A percentile compares a stretch with the other conserved stretches of the same genome.
These are phyloP conservation scores for Carex cristatella DNA, from an alignment of 176 grass and related monocot species.

Conservation along the genomic window DNA sequence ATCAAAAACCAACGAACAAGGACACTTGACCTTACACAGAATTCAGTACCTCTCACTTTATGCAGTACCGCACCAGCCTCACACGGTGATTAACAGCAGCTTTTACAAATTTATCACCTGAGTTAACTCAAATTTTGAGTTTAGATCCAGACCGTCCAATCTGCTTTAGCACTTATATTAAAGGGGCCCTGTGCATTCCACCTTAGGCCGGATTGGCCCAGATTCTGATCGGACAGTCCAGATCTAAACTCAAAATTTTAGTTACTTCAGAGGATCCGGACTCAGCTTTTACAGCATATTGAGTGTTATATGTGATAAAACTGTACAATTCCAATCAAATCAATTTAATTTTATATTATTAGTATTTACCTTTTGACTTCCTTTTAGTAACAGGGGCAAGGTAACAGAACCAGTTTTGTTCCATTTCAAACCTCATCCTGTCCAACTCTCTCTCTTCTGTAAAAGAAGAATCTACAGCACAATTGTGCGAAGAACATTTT, in stretches of 20 bases:
- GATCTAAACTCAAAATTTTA: too few relatives aligned
- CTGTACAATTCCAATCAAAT: background rate
- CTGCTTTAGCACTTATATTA: too few relatives aligned
- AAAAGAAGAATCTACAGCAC: conserved; percentile 16
- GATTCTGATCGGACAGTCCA: too few relatives aligned
- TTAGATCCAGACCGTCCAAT: too few relatives aligned
- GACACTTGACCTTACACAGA: background rate
- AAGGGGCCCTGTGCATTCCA: too few relatives aligned
- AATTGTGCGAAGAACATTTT: background rate
- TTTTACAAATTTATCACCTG: background rate
- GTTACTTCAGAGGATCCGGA: too few relatives aligned
- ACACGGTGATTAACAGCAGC: background rate
- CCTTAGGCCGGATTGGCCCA: too few relatives aligned
- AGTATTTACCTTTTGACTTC: conserved; percentile 32
- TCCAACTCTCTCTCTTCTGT: conserved; percentile 30
- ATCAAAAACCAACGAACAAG: background rate
- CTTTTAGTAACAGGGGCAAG: conserved; percentile 34
- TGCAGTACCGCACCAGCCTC: background rate
- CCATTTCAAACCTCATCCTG: conserved; percentile 62
- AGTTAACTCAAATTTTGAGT: too few relatives aligned
- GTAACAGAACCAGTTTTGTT: conserved; percentile 63
- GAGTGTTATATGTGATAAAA: background rate
- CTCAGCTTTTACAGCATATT: background rate
- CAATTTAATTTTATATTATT: background rate
- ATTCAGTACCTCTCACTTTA: background rate